phyloP scores from a whole-genome alignment of 306 rosid genomes.

The Canavalia ensiformis region DNA sequence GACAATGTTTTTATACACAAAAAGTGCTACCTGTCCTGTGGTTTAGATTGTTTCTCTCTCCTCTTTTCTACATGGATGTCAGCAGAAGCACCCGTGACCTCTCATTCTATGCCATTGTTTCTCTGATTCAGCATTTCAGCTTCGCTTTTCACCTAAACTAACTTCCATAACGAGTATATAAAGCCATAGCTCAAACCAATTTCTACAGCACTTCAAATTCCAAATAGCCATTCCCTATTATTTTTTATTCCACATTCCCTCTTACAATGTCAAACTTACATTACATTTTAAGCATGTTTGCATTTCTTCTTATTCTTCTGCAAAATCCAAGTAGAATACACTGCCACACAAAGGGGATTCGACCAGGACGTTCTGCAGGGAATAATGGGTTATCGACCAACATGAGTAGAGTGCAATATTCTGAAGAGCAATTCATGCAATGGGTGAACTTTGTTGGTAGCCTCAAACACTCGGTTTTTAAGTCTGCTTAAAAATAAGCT shows the following conservation, averaged over 20 bases:
- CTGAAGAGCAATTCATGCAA: slow-evolving; percentile 85
- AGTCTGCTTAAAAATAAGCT: slow-evolving; percentile 79
- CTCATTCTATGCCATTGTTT: slow-evolving; percentile 48
- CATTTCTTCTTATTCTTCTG: slow-evolving; percentile 59
- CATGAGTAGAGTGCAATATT: slow-evolving; percentile 58
- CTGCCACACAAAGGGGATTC: slow-evolving; percentile 70
- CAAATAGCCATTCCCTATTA: slow-evolving; percentile 28
- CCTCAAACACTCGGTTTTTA: slow-evolving; percentile 79
- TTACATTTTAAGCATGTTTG: slow-evolving; percentile 35
- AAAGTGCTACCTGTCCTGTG: slow-evolving; percentile 64
- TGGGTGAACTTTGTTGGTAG: slow-evolving; percentile 89
- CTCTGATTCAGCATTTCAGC: slow-evolving; percentile 42
- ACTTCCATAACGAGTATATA: slow-evolving; percentile 45
- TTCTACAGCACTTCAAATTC: slow-evolving; percentile 29
- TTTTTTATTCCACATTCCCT: neutral
- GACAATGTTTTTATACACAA: slow-evolving; percentile 50
- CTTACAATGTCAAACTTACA: slow-evolving; percentile 62
- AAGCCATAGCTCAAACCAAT: slow-evolving; percentile 27
- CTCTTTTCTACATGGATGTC: slow-evolving; percentile 46
- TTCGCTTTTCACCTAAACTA: slow-evolving; percentile 57
- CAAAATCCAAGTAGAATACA: slow-evolving; percentile 52
- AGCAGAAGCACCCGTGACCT: slow-evolving; percentile 83
- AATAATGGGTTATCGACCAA: slow-evolving; percentile 50
- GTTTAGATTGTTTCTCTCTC: slow-evolving; percentile 52
- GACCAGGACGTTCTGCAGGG: slow-evolving; percentile 52